These are phyloP conservation scores for Nevesoporus exiguus DNA, from an alignment of 768 basidiomycete species.

Conservation along the genomic window DNA sequence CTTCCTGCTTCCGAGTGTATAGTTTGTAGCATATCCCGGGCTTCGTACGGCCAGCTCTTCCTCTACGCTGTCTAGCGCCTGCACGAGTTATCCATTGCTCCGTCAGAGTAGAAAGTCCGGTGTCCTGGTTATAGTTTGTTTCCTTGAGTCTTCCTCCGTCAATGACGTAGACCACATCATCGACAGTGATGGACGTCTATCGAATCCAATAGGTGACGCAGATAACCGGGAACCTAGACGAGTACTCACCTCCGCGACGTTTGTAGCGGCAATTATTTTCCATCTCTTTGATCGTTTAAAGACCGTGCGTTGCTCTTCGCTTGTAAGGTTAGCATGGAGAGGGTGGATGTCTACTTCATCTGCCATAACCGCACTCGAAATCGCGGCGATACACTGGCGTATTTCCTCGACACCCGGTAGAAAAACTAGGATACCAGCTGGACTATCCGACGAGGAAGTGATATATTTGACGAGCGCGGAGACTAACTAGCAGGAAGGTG, in stretches of 20 bases:
- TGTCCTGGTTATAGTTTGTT: constrained; percentile 65
- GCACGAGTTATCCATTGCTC: constrained; percentile 80
- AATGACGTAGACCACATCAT: constrained; percentile 82
- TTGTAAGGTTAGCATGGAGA: constrained; percentile 86
- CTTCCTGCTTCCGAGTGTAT: constrained; percentile 72
- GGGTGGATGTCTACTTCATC: constrained; percentile 58
- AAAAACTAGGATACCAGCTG: constrained; percentile 80
- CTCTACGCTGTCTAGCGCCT: constrained; percentile 78
- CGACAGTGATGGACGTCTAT: constrained; percentile 87
- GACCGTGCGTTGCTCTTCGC: constrained; percentile 75
- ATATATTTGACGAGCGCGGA: constrained; percentile 65
- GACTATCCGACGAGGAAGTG: constrained; percentile 39
- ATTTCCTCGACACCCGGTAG: constrained; percentile 90
- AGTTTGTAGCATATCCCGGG: constrained; percentile 86
- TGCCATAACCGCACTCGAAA: constrained; percentile 36
- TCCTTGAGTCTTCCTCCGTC: constrained; percentile 88
- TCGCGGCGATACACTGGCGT: constrained; percentile 64
- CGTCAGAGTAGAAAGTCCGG: constrained; percentile 67
- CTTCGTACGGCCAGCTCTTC: constrained; percentile 85
- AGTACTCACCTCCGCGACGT: constrained; percentile 75
- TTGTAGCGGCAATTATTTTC: constrained; percentile 88
- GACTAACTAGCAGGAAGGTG: constrained; percentile 48
- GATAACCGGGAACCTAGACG: background rate
- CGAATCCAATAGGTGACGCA: background rate
- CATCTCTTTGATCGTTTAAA: constrained; percentile 63